Evolutionary conservation across 176 grass and related monocot genomes (phyloP), one percentile per base, ranked within the genome.

Genomic region (Rhipidocladum racemiflorum): DNA sequence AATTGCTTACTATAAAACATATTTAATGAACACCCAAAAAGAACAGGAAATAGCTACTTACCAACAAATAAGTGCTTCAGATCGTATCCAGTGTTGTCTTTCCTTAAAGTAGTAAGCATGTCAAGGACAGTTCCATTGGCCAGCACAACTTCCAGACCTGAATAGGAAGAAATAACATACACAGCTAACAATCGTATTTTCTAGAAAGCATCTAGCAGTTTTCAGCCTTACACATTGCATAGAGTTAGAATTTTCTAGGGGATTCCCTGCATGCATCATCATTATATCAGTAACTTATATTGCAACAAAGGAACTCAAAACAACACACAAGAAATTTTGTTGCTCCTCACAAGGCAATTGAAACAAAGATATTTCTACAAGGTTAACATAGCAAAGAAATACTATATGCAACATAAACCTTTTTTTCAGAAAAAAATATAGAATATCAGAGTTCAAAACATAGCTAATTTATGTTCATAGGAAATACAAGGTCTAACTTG

Each of bases 31-130:
- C 16, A 65, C 24, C 18, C n/a, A 2, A 48, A 36, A 72, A 51
- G 44, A 40, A 28, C 20, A 2, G 81, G 35, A 74, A 49, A 83
- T 64, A 71, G 71, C 40, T 29, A 64, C 65, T 48, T 84, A 93
- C 95, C 90, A 72, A 98, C 89, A 83, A 95, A 98, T 82, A 98
- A 89, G 84, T 98, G 95, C 76, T 98, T 98, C 82, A 98, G 75
- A 82, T 95, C 88, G 39, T 95, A 98, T 87, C 95, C 95, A 56
- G 95, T 98, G 76, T 94, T 98, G 50, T 98, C 92, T 94, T 98
- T 98, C 36, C 95, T 89, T 83, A 98, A 90, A 73, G 86, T 93
- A 80, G 81, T 84, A 84, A 95, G 92, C 95, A 98, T 95, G 89
- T 98, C 90, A 72, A 98, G 90, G 64, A 98, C 87, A 86, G 90